A percentile compares a stretch with the other conserved stretches of the same genome.
phyloP scores from a whole-genome alignment of 768 basidiomycete genomes.

The Pholiota conissans region DNA sequence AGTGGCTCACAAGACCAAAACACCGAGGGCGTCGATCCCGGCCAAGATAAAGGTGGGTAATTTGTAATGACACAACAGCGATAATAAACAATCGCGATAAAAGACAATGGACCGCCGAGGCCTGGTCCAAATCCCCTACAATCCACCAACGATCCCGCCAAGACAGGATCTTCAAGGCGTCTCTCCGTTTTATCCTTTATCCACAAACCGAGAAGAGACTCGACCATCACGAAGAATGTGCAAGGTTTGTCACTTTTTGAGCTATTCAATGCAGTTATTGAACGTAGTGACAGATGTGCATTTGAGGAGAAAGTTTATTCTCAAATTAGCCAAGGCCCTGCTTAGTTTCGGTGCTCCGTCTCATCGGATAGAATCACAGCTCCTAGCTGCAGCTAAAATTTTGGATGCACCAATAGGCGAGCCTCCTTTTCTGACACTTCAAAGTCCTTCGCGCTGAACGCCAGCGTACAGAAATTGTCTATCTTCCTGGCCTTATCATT shows the following conservation, averaged over 20 bases:
- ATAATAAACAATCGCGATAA: neutral
- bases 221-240: conserved; percentile 41
- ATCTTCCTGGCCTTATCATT: conserved; percentile 77
- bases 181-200: conserved; percentile 20
- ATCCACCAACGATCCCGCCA: neutral
- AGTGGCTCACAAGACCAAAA: neutral
- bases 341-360: conserved; percentile 94
- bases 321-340: conserved; percentile 84
- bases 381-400: conserved; percentile 75
- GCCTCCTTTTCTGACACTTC: conserved; percentile 9
- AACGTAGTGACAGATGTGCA: conserved; percentile 36
- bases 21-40: neutral
- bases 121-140: conserved; percentile 10
- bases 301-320: conserved; percentile 68
- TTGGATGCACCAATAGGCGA: conserved; percentile 71
- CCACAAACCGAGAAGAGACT: conserved; percentile 31
- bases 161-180: conserved; percentile 8
- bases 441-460: neutral
- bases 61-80: neutral
- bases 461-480: conserved; percentile 61
- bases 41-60: neutral
- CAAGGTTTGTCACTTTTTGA: conserved; percentile 35
- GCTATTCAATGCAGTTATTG: neutral
- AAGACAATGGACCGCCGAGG: no score
- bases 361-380: conserved; percentile 88